Conservation (phyloP, 2,329 filamentous ascomycete genomes). For the Aureobasidium pullulans region DNA sequence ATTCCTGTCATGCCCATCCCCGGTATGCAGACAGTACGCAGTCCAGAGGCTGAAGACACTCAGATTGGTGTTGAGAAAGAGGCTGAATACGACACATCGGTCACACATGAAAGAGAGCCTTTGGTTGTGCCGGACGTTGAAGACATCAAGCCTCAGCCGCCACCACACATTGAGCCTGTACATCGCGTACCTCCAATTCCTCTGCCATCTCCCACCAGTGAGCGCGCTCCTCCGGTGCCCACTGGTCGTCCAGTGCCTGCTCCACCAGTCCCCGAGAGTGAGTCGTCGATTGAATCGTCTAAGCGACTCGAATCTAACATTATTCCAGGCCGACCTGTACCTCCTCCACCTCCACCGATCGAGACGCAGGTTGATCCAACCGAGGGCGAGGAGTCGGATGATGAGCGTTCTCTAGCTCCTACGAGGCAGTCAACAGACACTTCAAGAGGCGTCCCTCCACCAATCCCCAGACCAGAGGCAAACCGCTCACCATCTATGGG, state of each 20-base stretch:
- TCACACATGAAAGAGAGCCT: slow-evolving; percentile 35
- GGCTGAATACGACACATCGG: slow-evolving; percentile 35
- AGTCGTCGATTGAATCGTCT: slow-evolving; percentile 24
- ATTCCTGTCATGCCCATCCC: slow-evolving; percentile 58
- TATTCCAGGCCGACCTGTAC: slow-evolving; percentile 54
- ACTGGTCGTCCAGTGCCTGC: slow-evolving; percentile 39
- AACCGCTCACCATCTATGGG: slow-evolving; percentile 22
- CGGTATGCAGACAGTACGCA: slow-evolving; percentile 49
- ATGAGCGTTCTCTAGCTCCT: slow-evolving; percentile 59
- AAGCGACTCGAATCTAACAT: neutral
- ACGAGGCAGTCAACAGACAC: slow-evolving; percentile 23
- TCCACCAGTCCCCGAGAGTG: slow-evolving; percentile 38
- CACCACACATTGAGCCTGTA: slow-evolving; percentile 33
- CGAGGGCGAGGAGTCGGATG: slow-evolving; percentile 78
- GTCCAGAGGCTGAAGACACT: slow-evolving; percentile 39
- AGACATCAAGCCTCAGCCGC: slow-evolving; percentile 39
- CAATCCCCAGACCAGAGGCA: slow-evolving; percentile 23
- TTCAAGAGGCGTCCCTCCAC: slow-evolving; percentile 23
- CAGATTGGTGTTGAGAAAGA: slow-evolving; percentile 44
- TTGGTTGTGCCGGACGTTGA: slow-evolving; percentile 50
- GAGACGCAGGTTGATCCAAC: slow-evolving; percentile 53
- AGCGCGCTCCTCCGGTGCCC: slow-evolving; percentile 26
- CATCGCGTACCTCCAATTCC: slow-evolving; percentile 33
- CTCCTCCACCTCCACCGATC: slow-evolving; percentile 46
- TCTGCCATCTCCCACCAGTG: slow-evolving; percentile 10